Percentiles rank a stretch among this genome's conserved stretches.
Conservation (phyloP, 2,329 filamentous ascomycete genomes). For the Pseudogymnoascus sp. region DNA sequence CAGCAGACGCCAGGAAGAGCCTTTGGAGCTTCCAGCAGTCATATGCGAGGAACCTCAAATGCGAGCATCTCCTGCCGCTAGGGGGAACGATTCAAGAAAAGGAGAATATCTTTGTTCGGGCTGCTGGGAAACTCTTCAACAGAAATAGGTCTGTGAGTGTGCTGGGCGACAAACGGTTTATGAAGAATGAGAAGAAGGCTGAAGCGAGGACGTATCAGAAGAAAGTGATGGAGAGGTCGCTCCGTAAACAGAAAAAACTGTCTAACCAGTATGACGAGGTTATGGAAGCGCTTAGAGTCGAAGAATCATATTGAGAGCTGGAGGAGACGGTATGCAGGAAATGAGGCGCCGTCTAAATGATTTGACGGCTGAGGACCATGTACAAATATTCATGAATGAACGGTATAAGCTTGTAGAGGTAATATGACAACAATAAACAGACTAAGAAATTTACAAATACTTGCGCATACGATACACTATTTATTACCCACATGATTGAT, state of each 20-base stretch:
- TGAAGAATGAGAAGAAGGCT: not conserved
- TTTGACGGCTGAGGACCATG: not conserved
- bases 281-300: not conserved
- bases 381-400: not conserved
- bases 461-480: not conserved
- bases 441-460: not conserved
- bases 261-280: not conserved
- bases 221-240: not conserved
- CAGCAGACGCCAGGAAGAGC: constrained; percentile 39
- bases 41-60: constrained; percentile 36
- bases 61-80: constrained; percentile 34
- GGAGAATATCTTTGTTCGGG: not conserved
- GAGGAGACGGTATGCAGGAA: not conserved
- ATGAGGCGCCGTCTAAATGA: not conserved
- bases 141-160: not conserved
- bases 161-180: not conserved
- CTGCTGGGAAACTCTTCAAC: not conserved
- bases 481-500: not conserved
- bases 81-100: constrained; percentile 18
- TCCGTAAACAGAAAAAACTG: not conserved
- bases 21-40: constrained; percentile 41
- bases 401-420: not conserved
- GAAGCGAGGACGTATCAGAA: not conserved
- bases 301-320: not conserved
- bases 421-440: not conserved